Percentiles rank a stretch among this genome's conserved stretches.
Evolutionary conservation across 768 basidiomycete species (phyloP).

Genomic region (Plicaturopsis crispa): DNA sequence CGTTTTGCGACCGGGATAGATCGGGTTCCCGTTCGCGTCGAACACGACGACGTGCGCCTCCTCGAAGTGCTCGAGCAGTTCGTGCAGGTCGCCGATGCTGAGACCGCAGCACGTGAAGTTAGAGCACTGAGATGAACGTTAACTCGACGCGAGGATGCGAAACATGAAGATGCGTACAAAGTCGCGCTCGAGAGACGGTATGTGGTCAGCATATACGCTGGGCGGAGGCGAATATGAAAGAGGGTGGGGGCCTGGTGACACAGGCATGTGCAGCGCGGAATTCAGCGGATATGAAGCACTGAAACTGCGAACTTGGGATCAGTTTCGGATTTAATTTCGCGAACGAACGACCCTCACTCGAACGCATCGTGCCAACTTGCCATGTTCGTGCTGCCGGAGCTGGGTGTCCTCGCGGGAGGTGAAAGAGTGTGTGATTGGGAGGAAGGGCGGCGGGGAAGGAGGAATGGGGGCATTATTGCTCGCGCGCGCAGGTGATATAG

Average conservation of each 20-base stretch:
- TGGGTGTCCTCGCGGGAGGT: background rate
- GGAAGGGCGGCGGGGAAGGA: background rate
- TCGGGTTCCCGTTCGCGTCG: conserved; percentile 20
- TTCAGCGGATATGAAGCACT: background rate
- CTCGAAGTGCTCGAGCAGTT: conserved; percentile 45
- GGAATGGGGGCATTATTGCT: background rate
- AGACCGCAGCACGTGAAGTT: conserved; percentile 44
- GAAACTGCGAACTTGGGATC: no score
- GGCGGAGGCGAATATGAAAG: background rate
- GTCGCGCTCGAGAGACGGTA: background rate
- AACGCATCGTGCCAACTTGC: background rate
- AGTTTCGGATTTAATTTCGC: no score
- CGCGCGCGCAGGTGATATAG: background rate
- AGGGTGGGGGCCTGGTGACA: background rate
- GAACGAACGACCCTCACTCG: background rate
- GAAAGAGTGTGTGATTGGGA: background rate
- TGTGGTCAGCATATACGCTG: background rate
- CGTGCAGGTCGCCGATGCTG: conserved; percentile 38
- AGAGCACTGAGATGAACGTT: background rate
- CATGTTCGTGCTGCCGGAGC: background rate
- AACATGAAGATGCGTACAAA: background rate
- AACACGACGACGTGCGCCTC: conserved; percentile 29
- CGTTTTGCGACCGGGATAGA: conserved; percentile 16
- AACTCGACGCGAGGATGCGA: background rate
- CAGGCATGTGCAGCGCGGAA: background rate